These are phyloP conservation scores for Nemania sp. DNA, from an alignment of 2,329 filamentous ascomycete species.

Conservation along the genomic window DNA sequence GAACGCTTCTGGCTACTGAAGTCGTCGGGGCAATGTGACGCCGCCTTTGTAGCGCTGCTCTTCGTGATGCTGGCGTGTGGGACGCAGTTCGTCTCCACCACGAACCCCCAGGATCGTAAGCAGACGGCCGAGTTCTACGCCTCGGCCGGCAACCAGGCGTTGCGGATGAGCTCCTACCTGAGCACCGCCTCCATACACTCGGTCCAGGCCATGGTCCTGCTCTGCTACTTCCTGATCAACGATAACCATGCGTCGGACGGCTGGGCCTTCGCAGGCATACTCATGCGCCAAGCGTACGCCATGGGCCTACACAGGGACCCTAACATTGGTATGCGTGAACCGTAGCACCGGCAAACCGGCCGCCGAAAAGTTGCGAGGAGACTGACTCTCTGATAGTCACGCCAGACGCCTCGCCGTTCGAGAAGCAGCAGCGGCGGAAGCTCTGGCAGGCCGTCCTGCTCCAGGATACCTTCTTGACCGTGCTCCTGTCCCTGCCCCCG, in stretches of 20 bases:
- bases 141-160: conserved; percentile 76
- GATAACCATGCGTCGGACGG: conserved; percentile 84
- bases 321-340: conserved; percentile 60
- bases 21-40: conserved; percentile 65
- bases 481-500: conserved; percentile 76
- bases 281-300: conserved; percentile 78
- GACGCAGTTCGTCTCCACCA: conserved; percentile 72
- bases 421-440: conserved; percentile 79
- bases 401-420: conserved; percentile 67
- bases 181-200: conserved; percentile 74
- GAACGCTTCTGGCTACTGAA: conserved; percentile 74
- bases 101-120: conserved; percentile 64
- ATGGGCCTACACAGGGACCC: conserved; percentile 82
- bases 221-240: conserved; percentile 83
- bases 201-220: conserved; percentile 80
- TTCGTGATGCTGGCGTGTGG: conserved; percentile 79
- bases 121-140: conserved; percentile 82
- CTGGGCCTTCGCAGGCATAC: conserved; percentile 79
- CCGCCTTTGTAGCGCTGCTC: conserved; percentile 71
- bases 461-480: conserved; percentile 81
- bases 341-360: background rate
- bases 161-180: conserved; percentile 76
- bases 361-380: background rate
- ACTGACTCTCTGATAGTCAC: conserved; percentile 50
- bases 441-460: conserved; percentile 81